Percentiles rank a stretch among this genome's conserved stretches.
Evolutionary conservation across 1,284 basidiomycete genomes (phyloP).

Genomic region (Microbotryomycetes sp.): DNA sequence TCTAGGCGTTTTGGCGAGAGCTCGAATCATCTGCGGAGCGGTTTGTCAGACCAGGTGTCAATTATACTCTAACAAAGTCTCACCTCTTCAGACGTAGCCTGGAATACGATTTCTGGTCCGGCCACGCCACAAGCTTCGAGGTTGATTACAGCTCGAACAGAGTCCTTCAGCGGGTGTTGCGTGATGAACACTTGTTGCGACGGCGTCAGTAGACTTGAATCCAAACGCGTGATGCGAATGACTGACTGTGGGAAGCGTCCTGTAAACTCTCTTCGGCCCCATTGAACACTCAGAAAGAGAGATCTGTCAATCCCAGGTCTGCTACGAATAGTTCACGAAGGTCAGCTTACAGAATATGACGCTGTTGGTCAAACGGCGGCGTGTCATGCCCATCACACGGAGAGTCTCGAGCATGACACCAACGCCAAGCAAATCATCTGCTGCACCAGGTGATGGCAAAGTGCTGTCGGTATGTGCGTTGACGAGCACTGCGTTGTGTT

Average conservation of each 20-base stretch:
- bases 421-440: conserved; percentile 51
- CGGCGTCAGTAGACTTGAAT: neutral
- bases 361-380: conserved; percentile 65
- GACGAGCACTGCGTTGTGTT: conserved; percentile 74
- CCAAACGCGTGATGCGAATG: neutral
- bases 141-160: conserved; percentile 81
- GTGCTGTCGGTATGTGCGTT: conserved; percentile 80
- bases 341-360: conserved; percentile 68
- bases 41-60: neutral
- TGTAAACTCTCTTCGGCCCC: conserved; percentile 91
- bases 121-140: conserved; percentile 78
- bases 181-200: conserved; percentile 60
- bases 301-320: neutral
- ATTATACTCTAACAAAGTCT: neutral
- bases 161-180: conserved; percentile 55
- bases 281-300: conserved; percentile 66
- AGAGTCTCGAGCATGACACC: conserved; percentile 89
- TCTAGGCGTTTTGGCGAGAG: conserved; percentile 77
- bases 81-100: conserved; percentile 77
- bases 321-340: neutral
- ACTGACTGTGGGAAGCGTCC: conserved; percentile 69
- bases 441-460: conserved; percentile 64
- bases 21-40: conserved; percentile 64
- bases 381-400: conserved; percentile 66
- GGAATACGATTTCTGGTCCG: conserved; percentile 86